Conservation (phyloP, 306 rosid genomes). For the Bauhinia variegata region DNA sequence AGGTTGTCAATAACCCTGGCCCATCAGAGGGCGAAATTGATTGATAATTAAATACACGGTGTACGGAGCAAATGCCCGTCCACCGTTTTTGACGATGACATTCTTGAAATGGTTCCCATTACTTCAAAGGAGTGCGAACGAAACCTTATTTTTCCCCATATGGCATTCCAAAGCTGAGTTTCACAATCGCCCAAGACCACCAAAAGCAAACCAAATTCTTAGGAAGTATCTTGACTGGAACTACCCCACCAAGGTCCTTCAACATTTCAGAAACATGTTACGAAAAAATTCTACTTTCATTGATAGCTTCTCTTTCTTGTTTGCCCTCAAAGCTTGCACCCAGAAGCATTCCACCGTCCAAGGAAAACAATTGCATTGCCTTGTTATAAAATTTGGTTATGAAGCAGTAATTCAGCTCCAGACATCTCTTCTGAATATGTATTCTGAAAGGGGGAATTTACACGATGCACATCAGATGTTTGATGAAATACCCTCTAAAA, state of each 20-base stretch:
- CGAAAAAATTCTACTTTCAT: slow-evolving; percentile 42
- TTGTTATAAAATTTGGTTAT: slow-evolving; percentile 51
- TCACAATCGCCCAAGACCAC: slow-evolving; percentile 51
- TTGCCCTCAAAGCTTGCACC: slow-evolving; percentile 54
- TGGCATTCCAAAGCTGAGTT: slow-evolving; percentile 35
- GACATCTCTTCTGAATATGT: slow-evolving; percentile 50
- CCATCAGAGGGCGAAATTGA: too few relatives aligned
- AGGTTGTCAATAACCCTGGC: too few relatives aligned
- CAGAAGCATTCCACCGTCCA: slow-evolving; percentile 32
- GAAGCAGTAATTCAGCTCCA: slow-evolving; percentile 35
- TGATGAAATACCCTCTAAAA: slow-evolving; percentile 49
- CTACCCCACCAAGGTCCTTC: slow-evolving; percentile 40
- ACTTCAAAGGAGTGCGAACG: slow-evolving; percentile 7
- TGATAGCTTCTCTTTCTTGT: slow-evolving; percentile 55
- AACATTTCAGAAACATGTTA: slow-evolving; percentile 46
- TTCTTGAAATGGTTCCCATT: slow-evolving; percentile 34
- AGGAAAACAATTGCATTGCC: slow-evolving; percentile 55
- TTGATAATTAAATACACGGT: too few relatives aligned
- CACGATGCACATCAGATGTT: slow-evolving; percentile 45
- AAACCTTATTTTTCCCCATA: slow-evolving; percentile 16
- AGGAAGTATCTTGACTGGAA: slow-evolving; percentile 48
- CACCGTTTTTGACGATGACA: slow-evolving; percentile 28
- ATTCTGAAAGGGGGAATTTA: slow-evolving; percentile 34
- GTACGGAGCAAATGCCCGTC: too few relatives aligned
- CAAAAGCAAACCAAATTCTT: slow-evolving; percentile 59